These are phyloP conservation scores for Plasmodium knowlesi DNA, from an alignment of 169 alveolate species.

Conservation along the genomic window DNA sequence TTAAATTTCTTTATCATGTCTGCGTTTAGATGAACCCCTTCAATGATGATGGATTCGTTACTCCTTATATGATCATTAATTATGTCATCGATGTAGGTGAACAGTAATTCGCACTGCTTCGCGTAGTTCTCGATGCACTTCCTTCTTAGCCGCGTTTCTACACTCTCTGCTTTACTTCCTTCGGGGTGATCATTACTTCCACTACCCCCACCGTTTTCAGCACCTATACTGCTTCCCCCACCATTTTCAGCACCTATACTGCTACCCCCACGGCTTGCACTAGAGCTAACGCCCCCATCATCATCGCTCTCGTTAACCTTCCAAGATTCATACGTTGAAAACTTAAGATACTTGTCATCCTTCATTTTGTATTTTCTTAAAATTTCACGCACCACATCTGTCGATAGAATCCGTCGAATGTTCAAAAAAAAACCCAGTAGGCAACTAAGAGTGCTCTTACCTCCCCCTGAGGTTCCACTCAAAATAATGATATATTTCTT, in stretches of 20 bases:
- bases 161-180: not conserved
- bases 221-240: not conserved
- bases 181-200: too few species aligned
- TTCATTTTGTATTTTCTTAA: constrained; percentile 37
- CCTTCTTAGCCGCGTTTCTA: not conserved
- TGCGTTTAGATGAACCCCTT: constrained; percentile 66
- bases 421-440: constrained; percentile 42
- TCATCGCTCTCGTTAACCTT: constrained; percentile 16
- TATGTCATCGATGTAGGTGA: constrained; percentile 44
- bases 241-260: not conserved
- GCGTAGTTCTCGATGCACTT: constrained; percentile 56
- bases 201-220: too few species aligned
- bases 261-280: not conserved
- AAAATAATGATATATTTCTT: constrained; percentile 33
- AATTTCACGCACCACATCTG: constrained; percentile 61
- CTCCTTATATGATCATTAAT: constrained; percentile 39
- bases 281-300: not conserved
- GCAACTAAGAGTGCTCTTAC: constrained; percentile 71
- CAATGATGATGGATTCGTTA: constrained; percentile 54
- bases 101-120: constrained; percentile 44
- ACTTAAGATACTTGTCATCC: constrained; percentile 37
- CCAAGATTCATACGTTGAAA: constrained; percentile 73
- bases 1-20: constrained; percentile 20
- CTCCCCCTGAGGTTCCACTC: constrained; percentile 69
- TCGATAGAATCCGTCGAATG: constrained; percentile 47